Conservation (phyloP, 495 filamentous ascomycete species). For the Penicillium arizonense region DNA sequence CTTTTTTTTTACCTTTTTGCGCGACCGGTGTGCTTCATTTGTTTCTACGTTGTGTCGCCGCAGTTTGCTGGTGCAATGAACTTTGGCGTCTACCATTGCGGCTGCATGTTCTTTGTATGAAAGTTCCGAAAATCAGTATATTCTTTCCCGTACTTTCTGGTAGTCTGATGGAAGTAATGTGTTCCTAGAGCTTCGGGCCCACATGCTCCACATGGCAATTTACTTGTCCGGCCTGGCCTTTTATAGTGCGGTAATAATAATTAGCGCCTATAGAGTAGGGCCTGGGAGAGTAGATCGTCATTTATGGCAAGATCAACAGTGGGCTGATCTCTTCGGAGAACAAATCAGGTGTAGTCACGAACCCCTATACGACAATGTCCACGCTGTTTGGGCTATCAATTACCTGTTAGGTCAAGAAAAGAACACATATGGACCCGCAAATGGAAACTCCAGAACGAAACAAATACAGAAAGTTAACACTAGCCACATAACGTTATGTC, state of each 20-base stretch:
- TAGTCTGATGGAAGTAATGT: not conserved
- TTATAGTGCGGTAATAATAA: not conserved
- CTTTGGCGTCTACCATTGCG: conserved; percentile 23
- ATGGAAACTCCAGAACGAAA: no score
- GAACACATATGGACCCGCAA: no score
- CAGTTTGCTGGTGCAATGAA: conserved; percentile 24
- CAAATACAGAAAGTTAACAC: no score
- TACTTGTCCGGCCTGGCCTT: conserved; percentile 1
- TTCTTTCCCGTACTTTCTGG: conserved; percentile 1
- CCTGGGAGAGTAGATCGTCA: not conserved
- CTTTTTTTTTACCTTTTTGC: conserved; percentile 22
- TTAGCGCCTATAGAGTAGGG: not conserved
- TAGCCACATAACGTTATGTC: not conserved
- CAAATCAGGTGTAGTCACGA: not conserved
- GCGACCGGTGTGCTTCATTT: conserved; percentile 18
- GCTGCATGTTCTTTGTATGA: conserved; percentile 22
- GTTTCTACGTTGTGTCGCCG: conserved; percentile 15
- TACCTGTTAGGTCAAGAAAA: no score
- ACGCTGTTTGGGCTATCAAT: no score
- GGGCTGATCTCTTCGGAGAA: not conserved
- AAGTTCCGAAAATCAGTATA: conserved; percentile 23
- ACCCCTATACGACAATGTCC: not conserved
- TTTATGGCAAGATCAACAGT: not conserved
- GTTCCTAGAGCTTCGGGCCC: not conserved
- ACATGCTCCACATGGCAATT: conserved; percentile 8